These are phyloP conservation scores for Zygosaccharomyces kombuchaensis DNA, from an alignment of 805 yeast species.

Conservation along the genomic window DNA sequence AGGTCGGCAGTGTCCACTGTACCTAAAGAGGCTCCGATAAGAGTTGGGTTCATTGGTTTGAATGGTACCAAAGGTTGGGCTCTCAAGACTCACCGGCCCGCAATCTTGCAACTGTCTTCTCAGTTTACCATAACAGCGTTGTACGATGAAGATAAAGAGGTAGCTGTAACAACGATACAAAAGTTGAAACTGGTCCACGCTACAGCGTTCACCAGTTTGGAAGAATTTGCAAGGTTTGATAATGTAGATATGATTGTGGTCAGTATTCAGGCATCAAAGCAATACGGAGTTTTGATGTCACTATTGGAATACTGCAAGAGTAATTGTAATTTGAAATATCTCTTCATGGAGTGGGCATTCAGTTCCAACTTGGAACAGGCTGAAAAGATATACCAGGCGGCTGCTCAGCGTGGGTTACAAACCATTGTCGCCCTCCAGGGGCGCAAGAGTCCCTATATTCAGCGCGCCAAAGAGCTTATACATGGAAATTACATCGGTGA, in stretches of 20 bases:
- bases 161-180: conserved; percentile 22
- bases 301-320: conserved; percentile 21
- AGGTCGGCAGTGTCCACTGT: conserved; percentile 32
- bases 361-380: conserved; percentile 26
- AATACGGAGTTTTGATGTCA: conserved; percentile 18
- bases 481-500: conserved; percentile 31
- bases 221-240: conserved; percentile 21
- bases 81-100: conserved; percentile 30
- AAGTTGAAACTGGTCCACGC: conserved; percentile 25
- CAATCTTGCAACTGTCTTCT: conserved; percentile 29
- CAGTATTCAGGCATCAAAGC: conserved; percentile 22
- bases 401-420: conserved; percentile 26
- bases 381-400: conserved; percentile 25
- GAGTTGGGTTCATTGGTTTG: conserved; percentile 31
- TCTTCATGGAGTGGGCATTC: conserved; percentile 32
- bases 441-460: conserved; percentile 30
- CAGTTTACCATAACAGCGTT: conserved; percentile 31
- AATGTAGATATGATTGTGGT: conserved; percentile 30
- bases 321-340: conserved; percentile 24
- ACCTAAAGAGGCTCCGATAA: conserved; percentile 27
- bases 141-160: conserved; percentile 20
- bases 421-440: conserved; percentile 32
- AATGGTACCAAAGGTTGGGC: conserved; percentile 30
- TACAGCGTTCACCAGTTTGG: conserved; percentile 25
- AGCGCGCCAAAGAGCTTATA: conserved; percentile 31